Evolutionary conservation across 495 filamentous ascomycete genomes (phyloP), one percentile per base, ranked within the genome.

Genomic region (Haplographium delicatum): DNA sequence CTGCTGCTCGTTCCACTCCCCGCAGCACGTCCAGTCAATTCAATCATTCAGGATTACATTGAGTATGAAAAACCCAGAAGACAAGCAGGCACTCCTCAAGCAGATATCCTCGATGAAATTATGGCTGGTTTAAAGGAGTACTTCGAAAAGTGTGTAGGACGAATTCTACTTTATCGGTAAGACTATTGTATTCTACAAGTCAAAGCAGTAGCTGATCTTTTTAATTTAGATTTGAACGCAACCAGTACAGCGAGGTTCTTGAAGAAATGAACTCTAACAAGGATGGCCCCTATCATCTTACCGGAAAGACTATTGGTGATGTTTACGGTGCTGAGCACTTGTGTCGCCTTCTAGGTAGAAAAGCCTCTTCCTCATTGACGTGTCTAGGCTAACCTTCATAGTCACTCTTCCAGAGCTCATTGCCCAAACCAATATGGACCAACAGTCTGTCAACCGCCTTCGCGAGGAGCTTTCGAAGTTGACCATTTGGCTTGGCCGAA

Each of bases 391-490:
- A 68, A 57, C 63, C 5, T 49, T 16, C 7, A 23, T 24, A 96
- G 93, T 95, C 9, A 83, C 83, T 6, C 80, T 98, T 56, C 93
- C 94, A 0, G 93, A 98, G 65, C 80, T 97, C 23, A 81, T 98
- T 55, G 90, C 89, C 15, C 91, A 96, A 63, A 98, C 93, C 25
- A 96, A 96, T 66, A 95, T 98, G 93, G 93, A 97, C 62, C 71
- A 80, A 22, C 89, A 91, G 65, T 88, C 87, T 7, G 86, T 93
- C 42, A 86, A 82, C 54, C 84, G 88, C 30, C 79, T 96, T 9
- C 84, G 88, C 9, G 89, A 96, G 53, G 93, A 98, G 58, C 72
- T 97, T 15, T 73, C 77, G 31, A 88, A 85, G 67, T 76, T 98
- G 57, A 84, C 84, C 4, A 70, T 76, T 30, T 98, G 88, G 86